These are phyloP conservation scores for Allium sativum DNA, from an alignment of 106 monocot genomes.

Conservation along the genomic window DNA sequence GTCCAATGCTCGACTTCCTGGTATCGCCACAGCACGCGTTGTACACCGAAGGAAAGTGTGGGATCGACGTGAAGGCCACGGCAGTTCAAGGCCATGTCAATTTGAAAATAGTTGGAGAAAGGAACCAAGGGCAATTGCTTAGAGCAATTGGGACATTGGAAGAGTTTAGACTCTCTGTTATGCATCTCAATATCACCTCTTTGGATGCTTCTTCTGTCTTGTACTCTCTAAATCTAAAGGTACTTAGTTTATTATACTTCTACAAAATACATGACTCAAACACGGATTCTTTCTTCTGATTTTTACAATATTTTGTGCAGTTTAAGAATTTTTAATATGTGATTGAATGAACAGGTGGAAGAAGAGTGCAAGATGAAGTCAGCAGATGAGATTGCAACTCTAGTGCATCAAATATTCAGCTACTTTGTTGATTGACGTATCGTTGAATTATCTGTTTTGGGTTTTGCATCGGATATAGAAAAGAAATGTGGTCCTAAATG, in stretches of 20 bases:
- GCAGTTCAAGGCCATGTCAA: conserved; percentile 73
- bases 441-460: neutral
- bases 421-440: conserved; percentile 16
- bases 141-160: conserved; percentile 56
- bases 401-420: conserved; percentile 73
- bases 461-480: neutral
- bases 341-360: conserved; percentile 32
- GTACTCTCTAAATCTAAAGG: conserved; percentile 88
- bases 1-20: conserved; percentile 27
- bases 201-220: conserved; percentile 39
- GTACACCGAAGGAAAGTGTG: conserved; percentile 12
- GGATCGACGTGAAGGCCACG: conserved; percentile 67
- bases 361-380: conserved; percentile 64
- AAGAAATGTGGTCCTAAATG: neutral
- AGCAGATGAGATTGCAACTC: conserved; percentile 79
- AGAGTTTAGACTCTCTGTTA: conserved; percentile 51
- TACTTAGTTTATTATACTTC: conserved; percentile 7
- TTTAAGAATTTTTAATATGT: neutral
- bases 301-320: no score
- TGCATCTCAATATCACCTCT: conserved; percentile 65
- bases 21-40: conserved; percentile 66
- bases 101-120: conserved; percentile 42
- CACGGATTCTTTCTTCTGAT: no score
- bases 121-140: conserved; percentile 42
- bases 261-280: neutral